Base-by-base conservation (phyloP, 2,329 filamentous ascomycete genomes). In the Colletotrichum brevisporum region DNA sequence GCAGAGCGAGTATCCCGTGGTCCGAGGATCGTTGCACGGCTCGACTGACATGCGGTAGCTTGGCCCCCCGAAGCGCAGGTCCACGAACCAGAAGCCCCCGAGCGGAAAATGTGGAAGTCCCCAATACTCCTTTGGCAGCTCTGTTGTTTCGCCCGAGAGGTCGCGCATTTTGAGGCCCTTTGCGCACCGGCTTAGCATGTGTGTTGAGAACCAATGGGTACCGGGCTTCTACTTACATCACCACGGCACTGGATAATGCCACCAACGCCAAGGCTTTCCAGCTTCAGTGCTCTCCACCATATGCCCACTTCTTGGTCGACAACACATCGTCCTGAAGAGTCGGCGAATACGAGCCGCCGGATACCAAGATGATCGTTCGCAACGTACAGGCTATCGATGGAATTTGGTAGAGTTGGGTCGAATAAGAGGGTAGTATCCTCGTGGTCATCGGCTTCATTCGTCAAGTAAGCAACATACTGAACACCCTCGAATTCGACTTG, bases 401-500 rank as follows among this genome's bases (percentile, higher is more conserved):
- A 39, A 27, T 43, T 51, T 18, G 18, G 26, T 15, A 16, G 43
- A 21, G 13, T 63, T 13, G 61, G 61, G 43, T 63, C 61, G 21
- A 63, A 57, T 43, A 63, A 8, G 2, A 63, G 9, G 21, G 21
- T 24, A 16, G 52, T 12, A 12, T 63, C 61, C 21, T 6, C 12
- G 27, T 41, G 16, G 31, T 43, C 52, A 27, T 13, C n/a, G 9
- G 52, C 43, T 39, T 43, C 31, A 15, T 63, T 63, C 45, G 52
- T 52, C 43, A 63, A 50, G 18, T n/a, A 39, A 16, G 43, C 45
- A 16, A 63, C 45, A 43, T 63, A 63, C 27, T 43, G 52, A 36
- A 63, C 61, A n/a, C 61, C 61, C 31, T 63, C 61, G 16, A 63
- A 57, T n/a, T 51, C 45, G 24, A 63, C 10, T 31, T 48, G 18